Percentiles rank a stretch among this genome's conserved stretches.
These are phyloP conservation scores for Coelastrella sp. DNA, from an alignment of 139 green algal species.

Conservation along the genomic window DNA sequence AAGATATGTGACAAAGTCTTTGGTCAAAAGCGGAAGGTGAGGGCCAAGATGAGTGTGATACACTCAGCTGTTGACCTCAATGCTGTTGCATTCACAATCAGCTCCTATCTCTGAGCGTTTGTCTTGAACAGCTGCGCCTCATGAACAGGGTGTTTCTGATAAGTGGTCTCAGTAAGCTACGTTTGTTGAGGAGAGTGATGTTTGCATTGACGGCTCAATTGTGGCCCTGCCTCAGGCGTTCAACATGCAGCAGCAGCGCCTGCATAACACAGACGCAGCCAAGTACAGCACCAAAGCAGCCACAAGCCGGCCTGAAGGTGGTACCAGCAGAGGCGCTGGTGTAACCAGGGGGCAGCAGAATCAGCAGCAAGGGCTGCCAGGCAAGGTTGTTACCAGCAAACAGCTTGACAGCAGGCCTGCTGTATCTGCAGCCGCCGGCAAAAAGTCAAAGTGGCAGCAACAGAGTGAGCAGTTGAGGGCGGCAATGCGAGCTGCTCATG, in stretches of 20 bases:
- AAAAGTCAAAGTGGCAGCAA: slow-evolving; percentile 68
- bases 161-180: no score
- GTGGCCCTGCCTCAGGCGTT: slow-evolving; percentile 2
- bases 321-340: neutral
- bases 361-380: neutral
- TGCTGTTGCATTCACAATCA: neutral
- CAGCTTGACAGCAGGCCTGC: slow-evolving; percentile 30
- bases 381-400: neutral
- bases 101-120: neutral
- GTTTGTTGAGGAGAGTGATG: no score
- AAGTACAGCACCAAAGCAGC: neutral
- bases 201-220: neutral
- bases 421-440: slow-evolving; percentile 31
- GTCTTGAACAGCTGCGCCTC: neutral
- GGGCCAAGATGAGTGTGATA: no score
- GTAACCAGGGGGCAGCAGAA: neutral
- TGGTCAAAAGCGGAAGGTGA: slow-evolving; percentile 32
- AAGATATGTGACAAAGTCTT: slow-evolving; percentile 48
- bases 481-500: slow-evolving; percentile 58
- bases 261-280: neutral
- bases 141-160: no score
- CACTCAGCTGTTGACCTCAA: neutral
- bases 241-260: slow-evolving; percentile 3
- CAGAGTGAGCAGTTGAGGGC: slow-evolving; percentile 71
- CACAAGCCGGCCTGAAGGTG: neutral